phyloP scores from a whole-genome alignment of 2,329 filamentous ascomycete genomes.

The Microdochium nivale region DNA sequence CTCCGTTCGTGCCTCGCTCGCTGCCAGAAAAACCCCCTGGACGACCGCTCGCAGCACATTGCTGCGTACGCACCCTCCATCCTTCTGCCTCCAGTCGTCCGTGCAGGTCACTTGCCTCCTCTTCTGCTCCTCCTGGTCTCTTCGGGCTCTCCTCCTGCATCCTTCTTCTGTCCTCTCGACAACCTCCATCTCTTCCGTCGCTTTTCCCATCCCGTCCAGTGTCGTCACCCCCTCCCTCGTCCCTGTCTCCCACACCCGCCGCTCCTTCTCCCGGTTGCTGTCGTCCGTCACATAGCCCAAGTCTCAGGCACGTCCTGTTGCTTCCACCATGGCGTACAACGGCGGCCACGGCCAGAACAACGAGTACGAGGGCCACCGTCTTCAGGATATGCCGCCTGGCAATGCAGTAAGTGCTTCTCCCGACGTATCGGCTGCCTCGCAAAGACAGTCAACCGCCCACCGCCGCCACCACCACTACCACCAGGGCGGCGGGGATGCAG shows the following conservation, averaged over 20 bases:
- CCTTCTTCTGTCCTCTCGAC: neutral
- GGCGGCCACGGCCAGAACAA: conserved; percentile 47
- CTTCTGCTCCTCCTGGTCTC: neutral
- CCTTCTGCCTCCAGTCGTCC: neutral
- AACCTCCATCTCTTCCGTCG: neutral
- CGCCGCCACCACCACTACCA: no score
- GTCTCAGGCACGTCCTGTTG: neutral
- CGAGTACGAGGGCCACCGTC: conserved; percentile 53
- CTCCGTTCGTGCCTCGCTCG: neutral
- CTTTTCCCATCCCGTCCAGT: neutral
- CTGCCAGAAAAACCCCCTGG: neutral
- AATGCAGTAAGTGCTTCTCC: conserved; percentile 44
- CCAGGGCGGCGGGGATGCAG: no score
- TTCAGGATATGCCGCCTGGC: conserved; percentile 57
- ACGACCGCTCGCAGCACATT: neutral
- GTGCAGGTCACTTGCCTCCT: neutral
- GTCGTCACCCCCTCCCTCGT: neutral
- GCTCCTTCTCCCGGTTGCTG: conserved; percentile 1
- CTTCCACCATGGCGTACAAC: conserved; percentile 53
- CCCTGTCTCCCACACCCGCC: neutral
- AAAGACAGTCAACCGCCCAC: no score
- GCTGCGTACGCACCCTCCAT: neutral
- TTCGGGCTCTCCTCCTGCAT: neutral
- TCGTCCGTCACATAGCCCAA: neutral
- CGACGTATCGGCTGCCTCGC: conserved; percentile 5